Conservation (phyloP, 768 basidiomycete genomes). For the Suillus spraguei region DNA sequence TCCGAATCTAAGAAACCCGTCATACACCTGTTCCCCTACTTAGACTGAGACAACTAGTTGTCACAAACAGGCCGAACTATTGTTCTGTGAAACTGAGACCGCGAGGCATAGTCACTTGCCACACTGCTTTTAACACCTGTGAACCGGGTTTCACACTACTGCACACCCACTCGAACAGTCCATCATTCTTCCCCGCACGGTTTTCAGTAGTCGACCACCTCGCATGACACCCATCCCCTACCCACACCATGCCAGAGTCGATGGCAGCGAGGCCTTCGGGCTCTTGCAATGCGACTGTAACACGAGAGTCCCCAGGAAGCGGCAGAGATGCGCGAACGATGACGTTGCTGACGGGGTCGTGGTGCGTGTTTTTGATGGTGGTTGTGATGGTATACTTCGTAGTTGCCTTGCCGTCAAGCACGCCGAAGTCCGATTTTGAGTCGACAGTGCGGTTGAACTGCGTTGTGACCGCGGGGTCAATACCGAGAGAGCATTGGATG, state of each 20-base stretch:
- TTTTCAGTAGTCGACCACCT: conserved; percentile 24
- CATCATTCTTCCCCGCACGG: conserved; percentile 22
- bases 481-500: conserved; percentile 23
- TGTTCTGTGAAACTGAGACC: conserved; percentile 21
- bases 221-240: conserved; percentile 18
- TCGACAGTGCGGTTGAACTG: conserved; percentile 18
- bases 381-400: conserved; percentile 23
- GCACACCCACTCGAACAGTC: conserved; percentile 34
- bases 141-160: conserved; percentile 24
- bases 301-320: conserved; percentile 27
- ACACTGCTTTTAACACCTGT: conserved; percentile 29
- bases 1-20: background rate
- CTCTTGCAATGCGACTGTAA: conserved; percentile 31
- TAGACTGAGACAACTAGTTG: background rate
- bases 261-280: conserved; percentile 27
- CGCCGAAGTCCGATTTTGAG: conserved; percentile 13
- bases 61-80: background rate
- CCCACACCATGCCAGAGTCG: conserved; percentile 15
- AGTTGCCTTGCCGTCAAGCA: conserved; percentile 14
- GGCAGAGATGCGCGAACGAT: conserved; percentile 32
- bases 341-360: conserved; percentile 13
- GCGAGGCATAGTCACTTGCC: conserved; percentile 30
- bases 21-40: background rate
- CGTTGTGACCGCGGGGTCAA: conserved; percentile 20
- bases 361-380: conserved; percentile 21